Evolutionary conservation across 2,329 filamentous ascomycete species (phyloP), one percentile per base, ranked within the genome.

Genomic region (Stachybotrys chartarum): DNA sequence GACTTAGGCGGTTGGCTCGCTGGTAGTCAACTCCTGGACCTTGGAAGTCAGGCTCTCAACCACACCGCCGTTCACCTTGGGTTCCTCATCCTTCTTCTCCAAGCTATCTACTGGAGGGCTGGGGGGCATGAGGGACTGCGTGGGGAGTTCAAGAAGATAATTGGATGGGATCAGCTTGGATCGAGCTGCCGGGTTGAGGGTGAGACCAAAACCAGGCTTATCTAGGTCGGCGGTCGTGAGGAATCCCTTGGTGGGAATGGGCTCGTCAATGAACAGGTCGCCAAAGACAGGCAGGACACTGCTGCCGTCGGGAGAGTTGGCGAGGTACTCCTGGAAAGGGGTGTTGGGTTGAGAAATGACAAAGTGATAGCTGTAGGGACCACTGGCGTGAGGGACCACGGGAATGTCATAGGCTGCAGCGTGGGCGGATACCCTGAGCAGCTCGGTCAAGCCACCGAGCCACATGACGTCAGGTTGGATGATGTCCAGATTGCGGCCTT

Each of bases 391-490:
- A n/a, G 92, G 92, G 14, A 97, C 90, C 16, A 97, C 91, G 12
- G 92, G 92, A 57, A 97, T 88, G 67, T 97, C 92, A 72, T 97
- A 97, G 24, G 92, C 92, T 5, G 91, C 84, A 5, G 92, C 92
- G 83, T 95, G 87, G 54, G 91, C 88, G 16, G 91, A 83, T 53
- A 97, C 87, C 73, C 91, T 94, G 61, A 97, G 84, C 56, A 97
- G 80, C 73, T 97, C 92, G 1, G 92, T 97, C 79, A 97, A 72
- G 58, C 92, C 92, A 59, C 92, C 92, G 14, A 96, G 85, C 92
- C 92, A 97, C 92, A 97, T 97, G 60, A 97, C 91, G 67, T 97
- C 92, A 14, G 92, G 92, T 75, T 96, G 92, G 65, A 97, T 85
- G 63, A 97, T 96, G 70, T 97, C 92, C 57, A 97, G 78, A 72